These are phyloP conservation scores for Desmodesmus armatus DNA, from an alignment of 139 green algal species.

Conservation along the genomic window DNA sequence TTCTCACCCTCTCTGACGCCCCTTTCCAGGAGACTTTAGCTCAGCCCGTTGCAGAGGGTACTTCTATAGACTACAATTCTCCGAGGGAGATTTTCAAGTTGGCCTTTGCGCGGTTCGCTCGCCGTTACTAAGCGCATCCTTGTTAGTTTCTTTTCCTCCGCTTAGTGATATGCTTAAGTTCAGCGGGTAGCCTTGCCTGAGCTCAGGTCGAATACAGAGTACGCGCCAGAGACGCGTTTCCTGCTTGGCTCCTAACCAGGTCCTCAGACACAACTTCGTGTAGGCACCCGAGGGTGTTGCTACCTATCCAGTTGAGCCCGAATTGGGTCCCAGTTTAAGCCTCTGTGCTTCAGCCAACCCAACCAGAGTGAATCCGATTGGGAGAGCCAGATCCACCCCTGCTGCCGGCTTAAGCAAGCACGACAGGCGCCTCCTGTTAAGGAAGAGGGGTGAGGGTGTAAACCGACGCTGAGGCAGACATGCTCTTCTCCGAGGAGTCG, in stretches of 20 bases:
- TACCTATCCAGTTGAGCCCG: constrained; percentile 65
- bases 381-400: constrained; percentile 62
- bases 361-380: constrained; percentile 17
- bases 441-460: constrained; percentile 59
- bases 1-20: constrained; percentile 90
- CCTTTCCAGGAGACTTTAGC: constrained; percentile 85
- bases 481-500: constrained; percentile 84
- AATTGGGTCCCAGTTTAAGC: constrained; percentile 54
- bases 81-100: constrained; percentile 89
- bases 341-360: constrained; percentile 71
- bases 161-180: constrained; percentile 98
- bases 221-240: neutral
- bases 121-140: constrained; percentile 94
- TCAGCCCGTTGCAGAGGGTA: constrained; percentile 67
- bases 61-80: constrained; percentile 95
- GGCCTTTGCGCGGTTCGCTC: constrained; percentile 90
- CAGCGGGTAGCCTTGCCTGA: constrained; percentile 92
- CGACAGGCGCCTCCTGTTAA: neutral
- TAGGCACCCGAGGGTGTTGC: constrained; percentile 19
- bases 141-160: constrained; percentile 97
- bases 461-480: constrained; percentile 90
- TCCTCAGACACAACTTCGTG: constrained; percentile 44
- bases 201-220: constrained; percentile 79
- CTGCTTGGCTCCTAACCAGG: constrained; percentile 49
- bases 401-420: neutral